These are phyloP conservation scores for Nyssa sinensis DNA, from an alignment of 148 eudicot species.

Conservation along the genomic window DNA sequence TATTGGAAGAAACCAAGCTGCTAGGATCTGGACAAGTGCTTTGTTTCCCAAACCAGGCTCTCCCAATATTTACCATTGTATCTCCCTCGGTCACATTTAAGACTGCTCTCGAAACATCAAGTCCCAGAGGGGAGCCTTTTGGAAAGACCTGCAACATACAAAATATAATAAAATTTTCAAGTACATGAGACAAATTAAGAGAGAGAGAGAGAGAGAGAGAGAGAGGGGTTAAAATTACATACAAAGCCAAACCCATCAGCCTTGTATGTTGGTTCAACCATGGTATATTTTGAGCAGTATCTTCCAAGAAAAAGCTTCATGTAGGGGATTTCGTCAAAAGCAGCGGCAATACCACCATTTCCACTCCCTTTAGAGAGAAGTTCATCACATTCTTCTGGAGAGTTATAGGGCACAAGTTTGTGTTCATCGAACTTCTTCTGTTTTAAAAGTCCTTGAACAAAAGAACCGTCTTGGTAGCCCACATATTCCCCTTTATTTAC, in stretches of 20 bases:
- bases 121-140: conserved; percentile 31
- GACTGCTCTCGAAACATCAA: conserved; percentile 36
- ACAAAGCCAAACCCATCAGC: conserved; percentile 38
- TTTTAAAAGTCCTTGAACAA: conserved; percentile 30
- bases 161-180: background rate
- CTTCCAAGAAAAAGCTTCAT: conserved; percentile 24
- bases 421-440: conserved; percentile 16
- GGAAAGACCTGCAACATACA: conserved; percentile 28
- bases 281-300: conserved; percentile 21
- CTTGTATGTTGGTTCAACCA: conserved; percentile 13
- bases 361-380: conserved; percentile 11
- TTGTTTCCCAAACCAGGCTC: conserved; percentile 15
- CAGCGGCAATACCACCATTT: conserved; percentile 32
- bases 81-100: conserved; percentile 31
- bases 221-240: conserved; percentile 14
- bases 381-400: conserved; percentile 19
- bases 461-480: conserved; percentile 41
- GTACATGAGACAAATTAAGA: too few species aligned
- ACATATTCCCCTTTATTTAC: conserved; percentile 29
- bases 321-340: conserved; percentile 36
- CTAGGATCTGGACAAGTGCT: conserved; percentile 6
- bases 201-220: too few species aligned
- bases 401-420: conserved; percentile 17
- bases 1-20: conserved; percentile 1
- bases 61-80: conserved; percentile 17